Percentiles rank a stretch among this genome's conserved stretches.
phyloP scores from a whole-genome alignment of 768 basidiomycete species.

The Leccinum arenicola region DNA sequence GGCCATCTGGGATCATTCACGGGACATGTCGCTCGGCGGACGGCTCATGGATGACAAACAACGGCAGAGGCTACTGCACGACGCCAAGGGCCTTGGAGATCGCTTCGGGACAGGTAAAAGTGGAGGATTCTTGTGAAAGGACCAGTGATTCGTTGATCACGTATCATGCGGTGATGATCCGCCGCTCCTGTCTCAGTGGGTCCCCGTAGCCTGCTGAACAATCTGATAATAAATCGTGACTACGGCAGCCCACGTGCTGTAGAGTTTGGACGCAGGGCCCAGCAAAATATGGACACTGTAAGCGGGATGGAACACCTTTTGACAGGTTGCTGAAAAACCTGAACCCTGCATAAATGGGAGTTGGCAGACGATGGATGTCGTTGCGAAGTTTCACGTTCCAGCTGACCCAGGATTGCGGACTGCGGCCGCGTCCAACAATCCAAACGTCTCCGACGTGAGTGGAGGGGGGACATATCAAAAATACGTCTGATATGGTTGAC shows the following conservation, averaged over 20 bases:
- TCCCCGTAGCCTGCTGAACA: neutral
- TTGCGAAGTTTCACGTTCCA: constrained; percentile 15
- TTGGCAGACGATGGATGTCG: constrained; percentile 3
- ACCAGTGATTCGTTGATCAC: neutral
- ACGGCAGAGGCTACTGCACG: constrained; percentile 72
- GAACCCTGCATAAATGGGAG: neutral
- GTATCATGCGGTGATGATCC: neutral
- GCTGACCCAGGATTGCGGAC: neutral
- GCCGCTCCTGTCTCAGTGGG: constrained; percentile 10
- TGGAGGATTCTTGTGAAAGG: constrained; percentile 57
- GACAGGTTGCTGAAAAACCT: neutral
- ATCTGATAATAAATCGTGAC: neutral
- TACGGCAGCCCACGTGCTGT: neutral
- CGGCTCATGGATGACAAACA: constrained; percentile 87
- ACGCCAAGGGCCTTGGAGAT: constrained; percentile 78
- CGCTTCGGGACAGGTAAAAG: constrained; percentile 75
- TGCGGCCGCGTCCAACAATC: neutral
- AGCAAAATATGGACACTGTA: neutral
- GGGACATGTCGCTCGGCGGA: constrained; percentile 88
- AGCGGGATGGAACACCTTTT: neutral
- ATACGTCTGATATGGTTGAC: constrained; percentile 5
- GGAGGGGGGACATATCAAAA: neutral
- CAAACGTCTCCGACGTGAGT: constrained; percentile 5
- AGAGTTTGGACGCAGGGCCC: constrained; percentile 2
- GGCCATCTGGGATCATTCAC: constrained; percentile 87